These are phyloP conservation scores for Gonapodya prolifera DNA, from an alignment of 192 early-diverging fungal genomes.

Conservation along the genomic window DNA sequence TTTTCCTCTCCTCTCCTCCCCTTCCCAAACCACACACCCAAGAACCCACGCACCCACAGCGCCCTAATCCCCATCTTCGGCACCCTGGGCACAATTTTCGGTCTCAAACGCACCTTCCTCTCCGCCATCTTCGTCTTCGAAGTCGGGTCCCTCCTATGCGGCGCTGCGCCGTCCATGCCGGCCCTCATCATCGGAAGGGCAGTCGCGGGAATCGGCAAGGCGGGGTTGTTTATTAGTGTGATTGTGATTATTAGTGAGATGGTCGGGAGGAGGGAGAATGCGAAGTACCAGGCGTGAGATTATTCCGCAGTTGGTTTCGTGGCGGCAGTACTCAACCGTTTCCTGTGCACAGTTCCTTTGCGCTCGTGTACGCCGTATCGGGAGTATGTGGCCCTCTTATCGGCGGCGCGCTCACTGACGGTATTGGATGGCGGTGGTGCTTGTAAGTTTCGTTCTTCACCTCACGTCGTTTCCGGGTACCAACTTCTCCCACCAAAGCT, in stretches of 20 bases:
- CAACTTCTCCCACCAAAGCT: slow-evolving; percentile 47
- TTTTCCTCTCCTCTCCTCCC: too few species aligned
- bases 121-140: slow-evolving; percentile 65
- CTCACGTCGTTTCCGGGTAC: neutral
- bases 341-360: neutral
- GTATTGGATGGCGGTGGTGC: slow-evolving; percentile 45
- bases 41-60: too few species aligned
- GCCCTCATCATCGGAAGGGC: slow-evolving; percentile 62
- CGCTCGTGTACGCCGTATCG: slow-evolving; percentile 23
- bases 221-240: slow-evolving; percentile 54
- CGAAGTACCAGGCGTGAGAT: slow-evolving; percentile 74
- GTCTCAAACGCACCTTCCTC: slow-evolving; percentile 62
- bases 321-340: neutral
- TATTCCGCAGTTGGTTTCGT: slow-evolving; percentile 54
- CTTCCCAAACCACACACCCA: too few species aligned
- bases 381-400: slow-evolving; percentile 70
- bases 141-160: slow-evolving; percentile 70
- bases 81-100: slow-evolving; percentile 84
- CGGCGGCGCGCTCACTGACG: slow-evolving; percentile 74
- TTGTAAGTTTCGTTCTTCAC: slow-evolving; percentile 21
- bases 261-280: slow-evolving; percentile 68
- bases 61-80: slow-evolving; percentile 65
- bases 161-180: slow-evolving; percentile 38
- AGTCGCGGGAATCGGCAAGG: slow-evolving; percentile 71
- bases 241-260: slow-evolving; percentile 81